These are phyloP conservation scores for Talaromyces sp. DNA, from an alignment of 2,329 filamentous ascomycete species.

Conservation along the genomic window DNA sequence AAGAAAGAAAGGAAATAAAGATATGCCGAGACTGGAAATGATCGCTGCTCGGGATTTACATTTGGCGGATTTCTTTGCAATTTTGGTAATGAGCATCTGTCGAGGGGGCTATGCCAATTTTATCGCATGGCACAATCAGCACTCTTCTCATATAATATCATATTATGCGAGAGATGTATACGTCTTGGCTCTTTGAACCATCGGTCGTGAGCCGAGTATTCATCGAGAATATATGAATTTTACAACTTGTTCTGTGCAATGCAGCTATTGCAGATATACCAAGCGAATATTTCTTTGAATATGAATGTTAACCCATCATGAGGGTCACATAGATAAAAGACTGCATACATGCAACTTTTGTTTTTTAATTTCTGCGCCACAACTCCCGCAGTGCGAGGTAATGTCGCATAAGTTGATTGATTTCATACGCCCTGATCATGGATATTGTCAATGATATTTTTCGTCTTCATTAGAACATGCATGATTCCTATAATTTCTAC, in stretches of 20 bases:
- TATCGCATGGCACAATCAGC: no score
- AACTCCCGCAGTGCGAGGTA: neutral
- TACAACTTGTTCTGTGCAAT: no score
- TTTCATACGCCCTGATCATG: neutral
- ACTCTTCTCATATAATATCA: neutral
- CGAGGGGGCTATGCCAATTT: no score
- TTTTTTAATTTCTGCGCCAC: neutral
- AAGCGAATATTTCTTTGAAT: neutral
- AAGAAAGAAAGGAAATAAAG: neutral
- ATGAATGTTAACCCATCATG: neutral
- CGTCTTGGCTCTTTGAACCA: no score
- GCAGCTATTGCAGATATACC: no score
- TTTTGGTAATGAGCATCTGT: no score
- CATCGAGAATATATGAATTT: no score
- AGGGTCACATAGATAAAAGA: neutral
- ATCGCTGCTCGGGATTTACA: neutral
- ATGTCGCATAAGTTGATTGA: neutral
- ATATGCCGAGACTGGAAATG: neutral
- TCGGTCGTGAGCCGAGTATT: no score
- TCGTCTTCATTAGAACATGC: neutral
- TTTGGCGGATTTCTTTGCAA: neutral
- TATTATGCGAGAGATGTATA: neutral
- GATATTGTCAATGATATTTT: neutral
- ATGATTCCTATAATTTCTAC: neutral
- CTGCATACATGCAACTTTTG: neutral